These are phyloP conservation scores for Penicillium sp. DNA, from an alignment of 2,329 filamentous ascomycete genomes.

Conservation along the genomic window DNA sequence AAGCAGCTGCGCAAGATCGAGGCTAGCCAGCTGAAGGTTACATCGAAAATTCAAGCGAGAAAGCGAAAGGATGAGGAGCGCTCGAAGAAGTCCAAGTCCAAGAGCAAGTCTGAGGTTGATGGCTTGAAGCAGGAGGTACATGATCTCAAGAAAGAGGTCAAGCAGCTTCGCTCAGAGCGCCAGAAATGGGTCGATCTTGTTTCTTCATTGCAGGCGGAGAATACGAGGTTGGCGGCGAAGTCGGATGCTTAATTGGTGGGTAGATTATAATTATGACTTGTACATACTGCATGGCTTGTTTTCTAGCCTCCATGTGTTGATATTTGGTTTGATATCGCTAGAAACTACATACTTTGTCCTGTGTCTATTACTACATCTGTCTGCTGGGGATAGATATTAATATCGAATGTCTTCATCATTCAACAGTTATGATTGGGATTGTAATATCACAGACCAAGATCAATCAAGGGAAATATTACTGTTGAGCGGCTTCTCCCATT, in stretches of 20 bases:
- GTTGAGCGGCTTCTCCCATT: neutral
- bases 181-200: slow-evolving; percentile 51
- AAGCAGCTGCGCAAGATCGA: slow-evolving; percentile 44
- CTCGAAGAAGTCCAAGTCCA: slow-evolving; percentile 43
- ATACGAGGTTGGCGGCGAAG: slow-evolving; percentile 45
- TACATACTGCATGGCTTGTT: slow-evolving; percentile 1
- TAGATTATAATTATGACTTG: neutral
- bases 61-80: slow-evolving; percentile 41
- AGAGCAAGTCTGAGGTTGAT: slow-evolving; percentile 40
- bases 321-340: neutral
- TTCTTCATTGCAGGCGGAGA: slow-evolving; percentile 56
- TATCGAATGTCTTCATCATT: neutral
- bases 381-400: neutral
- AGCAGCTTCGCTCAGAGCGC: slow-evolving; percentile 50
- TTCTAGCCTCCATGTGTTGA: neutral
- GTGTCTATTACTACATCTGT: neutral
- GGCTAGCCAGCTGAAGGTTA: slow-evolving; percentile 40
- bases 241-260: slow-evolving; percentile 25
- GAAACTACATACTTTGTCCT: neutral
- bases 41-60: slow-evolving; percentile 38
- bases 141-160: slow-evolving; percentile 50
- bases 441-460: neutral
- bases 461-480: neutral
- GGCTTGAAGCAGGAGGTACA: slow-evolving; percentile 47
- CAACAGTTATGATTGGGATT: neutral